A percentile compares a stretch with the other conserved stretches of the same genome.
These are phyloP conservation scores for Rubus parviflorus DNA, from an alignment of 306 rosid species.

Conservation along the genomic window DNA sequence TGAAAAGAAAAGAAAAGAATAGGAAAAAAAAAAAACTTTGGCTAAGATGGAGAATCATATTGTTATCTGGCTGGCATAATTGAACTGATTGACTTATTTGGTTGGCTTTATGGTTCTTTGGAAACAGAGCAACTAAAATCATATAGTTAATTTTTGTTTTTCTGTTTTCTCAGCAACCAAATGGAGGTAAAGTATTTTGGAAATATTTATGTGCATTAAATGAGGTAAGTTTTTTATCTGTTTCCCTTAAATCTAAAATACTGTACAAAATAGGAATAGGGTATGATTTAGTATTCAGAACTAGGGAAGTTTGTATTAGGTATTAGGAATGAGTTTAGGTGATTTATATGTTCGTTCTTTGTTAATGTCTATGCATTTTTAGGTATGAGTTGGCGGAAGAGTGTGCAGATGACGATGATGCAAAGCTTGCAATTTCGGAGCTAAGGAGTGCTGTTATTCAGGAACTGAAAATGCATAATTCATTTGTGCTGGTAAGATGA, in stretches of 20 bases:
- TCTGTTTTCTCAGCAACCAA: constrained; percentile 54
- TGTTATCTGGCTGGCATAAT: constrained; percentile 2
- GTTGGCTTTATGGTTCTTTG: constrained; percentile 22
- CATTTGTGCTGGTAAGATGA: constrained; percentile 61
- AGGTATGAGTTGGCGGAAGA: constrained; percentile 74
- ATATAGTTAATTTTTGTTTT: constrained; percentile 20
- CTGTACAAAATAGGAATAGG: neutral
- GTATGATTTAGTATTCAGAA: constrained; percentile 6
- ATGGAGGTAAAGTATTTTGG: constrained; percentile 47
- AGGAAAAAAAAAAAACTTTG: neutral
- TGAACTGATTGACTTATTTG: constrained; percentile 12
- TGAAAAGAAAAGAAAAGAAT: constrained; percentile 1
- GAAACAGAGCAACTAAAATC: constrained; percentile 19
- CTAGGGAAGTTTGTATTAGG: neutral
- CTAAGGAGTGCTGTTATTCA: constrained; percentile 41
- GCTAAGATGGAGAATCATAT: constrained; percentile 12
- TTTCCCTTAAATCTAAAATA: neutral
- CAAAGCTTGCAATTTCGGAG: constrained; percentile 49
- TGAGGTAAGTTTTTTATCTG: constrained; percentile 27
- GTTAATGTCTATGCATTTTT: constrained; percentile 20
- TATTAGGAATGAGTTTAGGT: neutral
- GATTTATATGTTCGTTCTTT: neutral
- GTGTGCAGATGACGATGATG: constrained; percentile 97
- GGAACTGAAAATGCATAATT: constrained; percentile 72
- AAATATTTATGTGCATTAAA: constrained; percentile 38